Conservation (phyloP, 768 basidiomycete species). For the Paxillus ammoniavirescens region DNA sequence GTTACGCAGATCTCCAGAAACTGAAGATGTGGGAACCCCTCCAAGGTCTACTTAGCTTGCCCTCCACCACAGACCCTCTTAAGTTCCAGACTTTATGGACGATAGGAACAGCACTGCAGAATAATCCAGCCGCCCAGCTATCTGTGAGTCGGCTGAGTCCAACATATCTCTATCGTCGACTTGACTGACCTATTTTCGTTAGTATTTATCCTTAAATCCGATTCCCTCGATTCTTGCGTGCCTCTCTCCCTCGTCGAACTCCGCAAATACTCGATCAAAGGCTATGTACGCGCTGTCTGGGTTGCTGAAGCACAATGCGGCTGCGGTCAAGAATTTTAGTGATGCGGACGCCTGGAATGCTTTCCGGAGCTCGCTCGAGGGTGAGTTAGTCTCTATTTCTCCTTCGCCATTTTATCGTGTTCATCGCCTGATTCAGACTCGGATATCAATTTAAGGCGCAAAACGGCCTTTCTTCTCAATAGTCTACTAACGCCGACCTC, state of each 20-base stretch:
- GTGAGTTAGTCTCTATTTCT: conserved; percentile 32
- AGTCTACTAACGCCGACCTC: conserved; percentile 58
- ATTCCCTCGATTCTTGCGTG: conserved; percentile 62
- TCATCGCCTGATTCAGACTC: conserved; percentile 52
- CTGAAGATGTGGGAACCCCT: conserved; percentile 79
- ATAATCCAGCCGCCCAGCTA: conserved; percentile 82
- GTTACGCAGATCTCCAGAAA: conserved; percentile 61
- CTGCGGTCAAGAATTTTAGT: conserved; percentile 57
- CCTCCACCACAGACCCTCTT: conserved; percentile 55
- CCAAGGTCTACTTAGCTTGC: conserved; percentile 56
- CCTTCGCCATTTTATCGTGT: background rate
- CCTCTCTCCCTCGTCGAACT: conserved; percentile 51
- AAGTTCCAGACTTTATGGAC: conserved; percentile 79
- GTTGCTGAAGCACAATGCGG: conserved; percentile 70
- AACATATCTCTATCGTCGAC: background rate
- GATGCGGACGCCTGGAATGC: conserved; percentile 60
- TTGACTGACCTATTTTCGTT: background rate
- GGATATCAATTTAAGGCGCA: conserved; percentile 73
- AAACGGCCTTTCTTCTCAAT: conserved; percentile 74
- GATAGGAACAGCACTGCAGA: conserved; percentile 85
- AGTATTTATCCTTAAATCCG: conserved; percentile 69
- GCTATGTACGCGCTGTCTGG: conserved; percentile 82
- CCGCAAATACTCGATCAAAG: conserved; percentile 65
- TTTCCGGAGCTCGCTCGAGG: conserved; percentile 59
- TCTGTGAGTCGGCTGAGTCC: conserved; percentile 45